phyloP scores from a whole-genome alignment of 2,329 filamentous ascomycete species.

The Epichloe brachyelytri region DNA sequence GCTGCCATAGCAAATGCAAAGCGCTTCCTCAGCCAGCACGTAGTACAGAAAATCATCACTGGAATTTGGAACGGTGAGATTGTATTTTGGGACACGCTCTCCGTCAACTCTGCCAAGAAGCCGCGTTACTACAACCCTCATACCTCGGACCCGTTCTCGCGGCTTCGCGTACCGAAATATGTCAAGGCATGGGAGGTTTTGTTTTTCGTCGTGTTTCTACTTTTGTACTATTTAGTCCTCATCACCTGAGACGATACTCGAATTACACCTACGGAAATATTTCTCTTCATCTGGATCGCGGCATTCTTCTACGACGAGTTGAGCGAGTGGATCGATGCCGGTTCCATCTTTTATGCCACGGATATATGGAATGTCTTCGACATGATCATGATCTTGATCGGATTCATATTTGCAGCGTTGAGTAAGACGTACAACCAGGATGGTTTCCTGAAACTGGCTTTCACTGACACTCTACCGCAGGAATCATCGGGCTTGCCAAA shows the following conservation, averaged over 20 bases:
- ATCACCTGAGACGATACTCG: constrained; percentile 54
- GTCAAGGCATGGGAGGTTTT: constrained; percentile 73
- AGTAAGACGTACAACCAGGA: constrained; percentile 36
- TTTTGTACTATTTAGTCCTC: constrained; percentile 77
- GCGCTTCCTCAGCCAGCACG: constrained; percentile 67
- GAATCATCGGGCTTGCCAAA: constrained; percentile 28
- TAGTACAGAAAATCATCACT: constrained; percentile 72
- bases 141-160: constrained; percentile 59
- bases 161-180: constrained; percentile 68
- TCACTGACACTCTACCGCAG: constrained; percentile 9
- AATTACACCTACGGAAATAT: constrained; percentile 55
- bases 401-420: constrained; percentile 55
- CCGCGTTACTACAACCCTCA: constrained; percentile 61
- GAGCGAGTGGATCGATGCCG: constrained; percentile 74
- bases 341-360: constrained; percentile 70
- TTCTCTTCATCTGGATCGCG: constrained; percentile 75
- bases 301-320: constrained; percentile 83
- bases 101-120: constrained; percentile 58
- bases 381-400: constrained; percentile 61
- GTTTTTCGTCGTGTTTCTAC: constrained; percentile 66
- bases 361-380: constrained; percentile 74
- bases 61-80: constrained; percentile 81
- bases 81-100: constrained; percentile 74
- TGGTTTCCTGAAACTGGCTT: neutral
- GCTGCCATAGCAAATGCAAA: constrained; percentile 72